Evolutionary conservation across 2,329 filamentous ascomycete species (phyloP).

Genomic region (Drechslera avenae): DNA sequence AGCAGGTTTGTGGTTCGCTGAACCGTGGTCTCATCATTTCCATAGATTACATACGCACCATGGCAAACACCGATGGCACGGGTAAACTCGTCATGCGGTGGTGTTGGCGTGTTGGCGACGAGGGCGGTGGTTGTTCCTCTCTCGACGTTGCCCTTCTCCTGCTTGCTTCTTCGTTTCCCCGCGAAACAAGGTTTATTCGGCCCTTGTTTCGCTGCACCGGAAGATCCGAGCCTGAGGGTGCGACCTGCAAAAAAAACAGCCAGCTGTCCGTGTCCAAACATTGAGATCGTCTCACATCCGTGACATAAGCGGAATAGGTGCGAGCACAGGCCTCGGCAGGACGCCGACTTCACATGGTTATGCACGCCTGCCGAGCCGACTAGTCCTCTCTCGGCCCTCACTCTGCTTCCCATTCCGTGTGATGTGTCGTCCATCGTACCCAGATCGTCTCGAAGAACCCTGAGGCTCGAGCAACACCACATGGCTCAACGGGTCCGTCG

Average conservation of each 20-base stretch:
- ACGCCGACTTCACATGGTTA: no score
- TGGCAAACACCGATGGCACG: not conserved
- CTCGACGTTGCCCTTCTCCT: not conserved
- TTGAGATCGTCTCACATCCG: slow-evolving; percentile 1
- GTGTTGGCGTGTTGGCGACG: no score
- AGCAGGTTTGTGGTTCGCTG: not conserved
- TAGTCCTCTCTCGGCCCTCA: no score
- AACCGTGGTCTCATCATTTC: not conserved
- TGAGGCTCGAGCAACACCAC: no score
- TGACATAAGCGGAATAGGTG: no score
- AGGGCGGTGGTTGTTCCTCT: not conserved
- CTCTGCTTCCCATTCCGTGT: no score
- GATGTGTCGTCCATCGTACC: no score
- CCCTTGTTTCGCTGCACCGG: not conserved
- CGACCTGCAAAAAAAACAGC: not conserved
- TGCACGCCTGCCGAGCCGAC: no score
- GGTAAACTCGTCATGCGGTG: no score
- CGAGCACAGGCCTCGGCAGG: no score
- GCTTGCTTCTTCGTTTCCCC: not conserved
- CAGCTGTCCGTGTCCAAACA: not conserved
- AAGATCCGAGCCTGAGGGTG: slow-evolving; percentile 1
- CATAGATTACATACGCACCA: not conserved
- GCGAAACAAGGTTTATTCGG: not conserved
- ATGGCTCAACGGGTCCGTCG: no score
- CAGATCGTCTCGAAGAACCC: no score